Conservation (phyloP, 768 basidiomycete species). For the Hygrophorus russula region DNA sequence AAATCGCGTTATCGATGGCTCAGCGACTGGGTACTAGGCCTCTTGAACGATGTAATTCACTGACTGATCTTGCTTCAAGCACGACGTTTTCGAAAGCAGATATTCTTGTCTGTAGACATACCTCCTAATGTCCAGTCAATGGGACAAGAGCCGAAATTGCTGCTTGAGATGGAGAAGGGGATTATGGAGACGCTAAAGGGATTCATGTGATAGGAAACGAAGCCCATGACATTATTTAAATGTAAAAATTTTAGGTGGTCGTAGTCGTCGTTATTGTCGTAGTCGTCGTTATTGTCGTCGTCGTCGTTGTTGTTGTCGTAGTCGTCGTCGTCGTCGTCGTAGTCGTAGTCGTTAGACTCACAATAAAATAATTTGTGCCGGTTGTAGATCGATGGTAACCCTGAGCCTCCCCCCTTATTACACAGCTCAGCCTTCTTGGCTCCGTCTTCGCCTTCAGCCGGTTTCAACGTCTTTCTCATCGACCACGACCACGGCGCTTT, state of each 20-base stretch:
- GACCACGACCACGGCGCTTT: conserved; percentile 1
- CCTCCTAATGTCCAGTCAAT: conserved; percentile 27
- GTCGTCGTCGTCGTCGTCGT: too few relatives aligned
- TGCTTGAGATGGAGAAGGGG: conserved; percentile 51
- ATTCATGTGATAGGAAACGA: not conserved
- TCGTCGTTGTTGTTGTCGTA: too few relatives aligned
- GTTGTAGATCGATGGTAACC: too few relatives aligned
- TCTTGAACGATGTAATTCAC: conserved; percentile 3
- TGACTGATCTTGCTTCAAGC: conserved; percentile 30
- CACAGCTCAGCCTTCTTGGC: not conserved
- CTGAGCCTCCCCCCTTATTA: too few relatives aligned
- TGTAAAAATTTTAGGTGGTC: not conserved
- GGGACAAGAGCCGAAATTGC: conserved; percentile 35
- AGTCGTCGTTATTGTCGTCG: too few relatives aligned
- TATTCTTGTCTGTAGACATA: conserved; percentile 64
- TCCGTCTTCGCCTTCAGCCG: not conserved
- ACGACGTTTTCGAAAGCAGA: conserved; percentile 49
- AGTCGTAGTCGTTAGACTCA: too few relatives aligned
- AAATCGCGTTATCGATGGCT: conserved; percentile 63
- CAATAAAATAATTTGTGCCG: too few relatives aligned
- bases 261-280: not conserved
- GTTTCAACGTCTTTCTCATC: not conserved
- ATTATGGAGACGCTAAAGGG: conserved; percentile 37
- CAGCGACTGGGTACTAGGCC: conserved; percentile 57
- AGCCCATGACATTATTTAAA: not conserved